A percentile compares a stretch with the other conserved stretches of the same genome.
Evolutionary conservation across 2,329 filamentous ascomycete species (phyloP).

Genomic region (Diaporthe longicolla): DNA sequence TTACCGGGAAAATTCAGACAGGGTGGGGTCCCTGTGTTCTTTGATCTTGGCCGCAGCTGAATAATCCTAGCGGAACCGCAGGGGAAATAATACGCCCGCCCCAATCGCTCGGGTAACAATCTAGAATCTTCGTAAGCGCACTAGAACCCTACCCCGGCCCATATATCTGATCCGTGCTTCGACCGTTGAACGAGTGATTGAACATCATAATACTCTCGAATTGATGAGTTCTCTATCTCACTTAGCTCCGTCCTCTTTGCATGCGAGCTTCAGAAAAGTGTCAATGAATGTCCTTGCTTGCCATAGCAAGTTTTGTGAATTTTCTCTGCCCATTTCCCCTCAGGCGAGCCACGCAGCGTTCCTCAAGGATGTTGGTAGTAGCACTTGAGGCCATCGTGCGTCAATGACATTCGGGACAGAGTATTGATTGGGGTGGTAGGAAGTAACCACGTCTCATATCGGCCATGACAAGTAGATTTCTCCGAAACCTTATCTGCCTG

Average conservation of each 20-base stretch:
- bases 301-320: not conserved
- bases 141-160: not conserved
- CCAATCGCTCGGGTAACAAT: not conserved
- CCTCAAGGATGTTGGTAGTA: too few relatives aligned
- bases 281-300: not conserved
- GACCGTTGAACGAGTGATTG: not conserved
- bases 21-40: not conserved
- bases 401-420: not conserved
- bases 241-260: not conserved
- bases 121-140: constrained; percentile 33
- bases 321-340: not conserved
- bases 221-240: not conserved
- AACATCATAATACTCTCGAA: not conserved
- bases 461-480: constrained; percentile 14
- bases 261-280: not conserved
- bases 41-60: constrained; percentile 12
- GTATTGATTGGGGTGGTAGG: not conserved
- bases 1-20: constrained; percentile 5
- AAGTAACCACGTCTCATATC: not conserved
- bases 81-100: constrained; percentile 24
- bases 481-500: constrained; percentile 30
- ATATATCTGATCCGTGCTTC: not conserved
- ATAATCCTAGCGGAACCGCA: constrained; percentile 23
- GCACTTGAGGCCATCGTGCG: not conserved
- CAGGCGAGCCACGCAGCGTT: not conserved